Evolutionary conservation across 306 rosid species (phyloP).

Genomic region (Ormosia semicastrata): DNA sequence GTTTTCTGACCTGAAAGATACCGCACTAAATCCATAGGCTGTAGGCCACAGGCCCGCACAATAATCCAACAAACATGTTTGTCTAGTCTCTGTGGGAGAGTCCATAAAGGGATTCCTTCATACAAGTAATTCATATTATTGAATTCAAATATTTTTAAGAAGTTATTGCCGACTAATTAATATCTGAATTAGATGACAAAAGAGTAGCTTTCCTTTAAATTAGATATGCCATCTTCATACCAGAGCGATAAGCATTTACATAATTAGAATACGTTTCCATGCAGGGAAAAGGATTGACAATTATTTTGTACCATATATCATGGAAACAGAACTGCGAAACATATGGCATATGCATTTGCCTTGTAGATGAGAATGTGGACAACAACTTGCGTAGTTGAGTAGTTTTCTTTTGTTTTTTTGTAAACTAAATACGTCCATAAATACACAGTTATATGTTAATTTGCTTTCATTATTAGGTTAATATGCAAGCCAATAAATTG

Average conservation of each 20-base stretch:
- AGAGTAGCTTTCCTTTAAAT: background rate
- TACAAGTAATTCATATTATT: background rate
- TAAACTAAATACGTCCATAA: background rate
- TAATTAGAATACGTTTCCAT: background rate
- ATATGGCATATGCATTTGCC: background rate
- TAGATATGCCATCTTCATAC: background rate
- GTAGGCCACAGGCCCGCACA: constrained; percentile 27
- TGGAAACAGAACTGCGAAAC: constrained; percentile 19
- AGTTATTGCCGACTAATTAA: constrained; percentile 6
- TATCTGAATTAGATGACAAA: background rate
- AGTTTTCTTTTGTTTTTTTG: background rate
- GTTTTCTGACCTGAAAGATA: background rate
- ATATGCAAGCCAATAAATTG: background rate
- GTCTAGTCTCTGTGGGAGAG: background rate
- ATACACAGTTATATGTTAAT: background rate
- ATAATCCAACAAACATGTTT: constrained; percentile 1
- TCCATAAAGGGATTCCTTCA: background rate
- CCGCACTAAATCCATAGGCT: background rate
- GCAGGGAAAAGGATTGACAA: constrained; percentile 10
- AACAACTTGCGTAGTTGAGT: constrained; percentile 8
- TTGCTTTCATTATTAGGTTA: background rate
- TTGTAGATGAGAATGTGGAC: background rate
- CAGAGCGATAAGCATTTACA: background rate
- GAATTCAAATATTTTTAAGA: background rate
- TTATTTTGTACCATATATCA: background rate